Conservation (phyloP, 441 rosid genomes). For the Adansonia rubrostipa region DNA sequence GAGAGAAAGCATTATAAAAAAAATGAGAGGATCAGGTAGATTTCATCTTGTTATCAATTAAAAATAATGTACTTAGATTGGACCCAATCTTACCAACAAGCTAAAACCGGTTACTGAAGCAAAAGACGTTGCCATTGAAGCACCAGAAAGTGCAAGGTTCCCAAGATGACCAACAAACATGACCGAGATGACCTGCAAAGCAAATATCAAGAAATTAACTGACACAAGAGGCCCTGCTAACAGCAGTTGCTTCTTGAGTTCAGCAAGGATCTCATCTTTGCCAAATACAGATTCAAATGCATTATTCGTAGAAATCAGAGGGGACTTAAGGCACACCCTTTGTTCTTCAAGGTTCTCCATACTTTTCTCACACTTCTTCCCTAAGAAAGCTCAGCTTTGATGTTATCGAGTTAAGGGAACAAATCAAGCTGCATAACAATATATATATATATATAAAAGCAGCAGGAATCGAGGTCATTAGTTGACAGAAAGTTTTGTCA, state of each 20-base stretch:
- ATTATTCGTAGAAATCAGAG: slow-evolving; percentile 20
- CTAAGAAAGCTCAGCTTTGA: background rate
- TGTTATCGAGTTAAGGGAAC: background rate
- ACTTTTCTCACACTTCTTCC: background rate
- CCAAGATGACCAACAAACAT: slow-evolving; percentile 58
- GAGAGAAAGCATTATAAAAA: too few relatives aligned
- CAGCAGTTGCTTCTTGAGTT: slow-evolving; percentile 45
- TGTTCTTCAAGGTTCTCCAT: slow-evolving; percentile 26
- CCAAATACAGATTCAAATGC: slow-evolving; percentile 9
- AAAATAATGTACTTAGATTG: background rate
- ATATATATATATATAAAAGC: background rate
- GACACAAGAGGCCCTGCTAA: slow-evolving; percentile 54
- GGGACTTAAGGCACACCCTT: slow-evolving; percentile 21
- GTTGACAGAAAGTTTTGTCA: background rate
- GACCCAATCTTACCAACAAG: slow-evolving; percentile 38
- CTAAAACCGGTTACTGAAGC: slow-evolving; percentile 60
- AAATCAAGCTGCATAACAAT: background rate
- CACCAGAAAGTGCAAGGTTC: slow-evolving; percentile 52
- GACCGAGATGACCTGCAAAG: slow-evolving; percentile 49
- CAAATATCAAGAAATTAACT: slow-evolving; percentile 47
- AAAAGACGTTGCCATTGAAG: slow-evolving; percentile 63
- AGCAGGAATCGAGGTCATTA: background rate
- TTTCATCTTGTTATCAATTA: too few relatives aligned
- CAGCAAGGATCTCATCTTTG: slow-evolving; percentile 34
- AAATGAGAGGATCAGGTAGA: too few relatives aligned